Conservation (phyloP, 805 yeast species). For the Starmera amethionina region DNA sequence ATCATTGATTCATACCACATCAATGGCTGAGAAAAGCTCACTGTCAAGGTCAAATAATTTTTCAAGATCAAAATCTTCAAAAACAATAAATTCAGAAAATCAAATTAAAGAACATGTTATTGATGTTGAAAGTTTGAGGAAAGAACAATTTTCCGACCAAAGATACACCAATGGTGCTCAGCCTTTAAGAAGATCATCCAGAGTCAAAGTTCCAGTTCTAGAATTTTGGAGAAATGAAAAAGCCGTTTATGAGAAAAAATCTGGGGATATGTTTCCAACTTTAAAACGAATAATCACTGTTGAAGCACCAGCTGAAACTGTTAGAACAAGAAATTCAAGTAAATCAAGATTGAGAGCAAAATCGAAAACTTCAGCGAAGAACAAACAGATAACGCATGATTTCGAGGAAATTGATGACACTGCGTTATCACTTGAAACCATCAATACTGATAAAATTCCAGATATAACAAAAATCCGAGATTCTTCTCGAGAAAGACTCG, state of each 20-base stretch:
- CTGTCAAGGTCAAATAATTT: conserved; percentile 1
- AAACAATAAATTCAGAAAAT: neutral
- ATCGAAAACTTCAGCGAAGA: conserved; percentile 8
- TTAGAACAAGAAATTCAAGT: neutral
- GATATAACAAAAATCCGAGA: no score
- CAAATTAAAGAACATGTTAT: conserved; percentile 6
- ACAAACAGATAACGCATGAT: no score
- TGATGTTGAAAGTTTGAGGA: conserved; percentile 11
- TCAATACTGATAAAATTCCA: neutral
- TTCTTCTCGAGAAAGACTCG: conserved; percentile 6
- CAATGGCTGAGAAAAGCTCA: no score
- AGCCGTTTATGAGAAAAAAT: conserved; percentile 42
- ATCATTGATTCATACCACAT: neutral
- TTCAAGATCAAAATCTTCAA: conserved; percentile 2
- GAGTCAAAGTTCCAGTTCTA: conserved; percentile 60
- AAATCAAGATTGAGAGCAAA: conserved; percentile 5
- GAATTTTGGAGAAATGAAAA: conserved; percentile 83
- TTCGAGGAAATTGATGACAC: conserved; percentile 1
- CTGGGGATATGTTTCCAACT: conserved; percentile 38
- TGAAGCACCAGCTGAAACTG: conserved; percentile 3
- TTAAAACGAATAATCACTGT: conserved; percentile 48
- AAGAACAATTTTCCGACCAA: conserved; percentile 9
- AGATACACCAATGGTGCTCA: neutral
- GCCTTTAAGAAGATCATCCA: conserved; percentile 51
- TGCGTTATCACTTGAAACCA: neutral